Base-by-base conservation (phyloP, 495 filamentous ascomycete genomes). In the Zalerion maritima region DNA sequence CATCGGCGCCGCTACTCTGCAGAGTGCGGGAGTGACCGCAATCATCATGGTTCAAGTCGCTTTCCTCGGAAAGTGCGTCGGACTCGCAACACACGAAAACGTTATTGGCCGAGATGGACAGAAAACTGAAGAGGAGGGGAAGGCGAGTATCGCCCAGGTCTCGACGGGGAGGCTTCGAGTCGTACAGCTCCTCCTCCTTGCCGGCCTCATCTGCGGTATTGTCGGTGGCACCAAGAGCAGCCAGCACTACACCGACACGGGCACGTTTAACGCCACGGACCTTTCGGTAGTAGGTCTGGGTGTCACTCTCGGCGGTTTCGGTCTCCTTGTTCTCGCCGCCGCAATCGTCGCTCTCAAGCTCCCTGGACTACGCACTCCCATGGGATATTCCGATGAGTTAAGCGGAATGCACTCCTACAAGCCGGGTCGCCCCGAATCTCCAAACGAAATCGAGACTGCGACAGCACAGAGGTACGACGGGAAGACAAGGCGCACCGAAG, bases 181-280 rank as follows among this genome's bases (percentile, higher is more conserved):
- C 2, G 41, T 55, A 29, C 41, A 42, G 14, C 4, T 38, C 4
- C 17, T 47, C 26, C 40, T 45, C 28, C 9, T 31, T 5, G 31
- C 42, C n/a, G 46, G 32, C 14, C 26, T 50, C 1, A 40, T 47
- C 15, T 35, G 47, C 3, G 40, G 46, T n/a, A 47, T 50, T 22
- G 44, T 47, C 5, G 46, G 46, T 7, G 46, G 46, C 5, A 26
- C 42, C 12, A 14, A 45, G 21, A 36, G 44, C 11, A 25, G 29
- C 4, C 18, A 35, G 10, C 12, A 8, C 8, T 35, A 29, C 21
- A 18, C n/a, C n/a, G 25, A 12, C 3, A 38, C 37, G 2, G 37
- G 35, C 6, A n/a, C 13, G 5, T 47, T 35, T 19, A 15, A 21
- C 14, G 34, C 35, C 14, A 12, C 22, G 2, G 12, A 29, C 11